These are phyloP conservation scores for Dactylellina parvicollis DNA, from an alignment of 2,329 filamentous ascomycete species.

Conservation along the genomic window DNA sequence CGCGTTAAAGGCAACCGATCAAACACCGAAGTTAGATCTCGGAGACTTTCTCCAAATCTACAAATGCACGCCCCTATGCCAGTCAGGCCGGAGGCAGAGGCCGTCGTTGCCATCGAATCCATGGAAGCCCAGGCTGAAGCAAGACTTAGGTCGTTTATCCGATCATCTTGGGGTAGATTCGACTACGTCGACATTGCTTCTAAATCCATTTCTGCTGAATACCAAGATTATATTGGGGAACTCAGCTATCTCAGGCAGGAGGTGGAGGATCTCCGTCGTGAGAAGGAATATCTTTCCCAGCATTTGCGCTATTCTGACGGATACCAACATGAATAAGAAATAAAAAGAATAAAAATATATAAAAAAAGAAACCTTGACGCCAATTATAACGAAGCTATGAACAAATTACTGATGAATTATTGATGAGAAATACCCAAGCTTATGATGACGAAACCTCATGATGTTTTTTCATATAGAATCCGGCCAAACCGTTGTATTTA, in stretches of 20 bases:
- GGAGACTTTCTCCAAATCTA: slow-evolving; percentile 24
- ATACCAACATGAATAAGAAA: background rate
- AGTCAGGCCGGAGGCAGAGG: slow-evolving; percentile 31
- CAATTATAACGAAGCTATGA: too few species aligned
- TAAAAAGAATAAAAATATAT: background rate
- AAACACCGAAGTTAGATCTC: background rate
- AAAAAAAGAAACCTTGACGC: too few species aligned
- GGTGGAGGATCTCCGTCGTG: slow-evolving; percentile 24
- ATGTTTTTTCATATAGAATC: too few species aligned
- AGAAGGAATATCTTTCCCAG: slow-evolving; percentile 26
- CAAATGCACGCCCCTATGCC: slow-evolving; percentile 39
- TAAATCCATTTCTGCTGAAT: slow-evolving; percentile 17
- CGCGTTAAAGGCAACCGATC: background rate
- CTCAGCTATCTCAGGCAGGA: slow-evolving; percentile 30
- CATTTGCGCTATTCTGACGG: background rate
- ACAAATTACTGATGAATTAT: too few species aligned
- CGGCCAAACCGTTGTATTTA: too few species aligned
- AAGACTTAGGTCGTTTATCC: slow-evolving; percentile 26
- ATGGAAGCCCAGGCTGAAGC: slow-evolving; percentile 41
- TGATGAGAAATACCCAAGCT: too few species aligned
- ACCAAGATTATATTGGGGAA: slow-evolving; percentile 30
- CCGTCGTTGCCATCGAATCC: slow-evolving; percentile 29
- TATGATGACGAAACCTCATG: too few species aligned
- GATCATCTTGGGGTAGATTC: slow-evolving; percentile 32
- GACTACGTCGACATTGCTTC: slow-evolving; percentile 15